Evolutionary conservation across 805 yeast species (phyloP), one percentile per base, ranked within the genome.

Genomic region (Yarrowia sp.): DNA sequence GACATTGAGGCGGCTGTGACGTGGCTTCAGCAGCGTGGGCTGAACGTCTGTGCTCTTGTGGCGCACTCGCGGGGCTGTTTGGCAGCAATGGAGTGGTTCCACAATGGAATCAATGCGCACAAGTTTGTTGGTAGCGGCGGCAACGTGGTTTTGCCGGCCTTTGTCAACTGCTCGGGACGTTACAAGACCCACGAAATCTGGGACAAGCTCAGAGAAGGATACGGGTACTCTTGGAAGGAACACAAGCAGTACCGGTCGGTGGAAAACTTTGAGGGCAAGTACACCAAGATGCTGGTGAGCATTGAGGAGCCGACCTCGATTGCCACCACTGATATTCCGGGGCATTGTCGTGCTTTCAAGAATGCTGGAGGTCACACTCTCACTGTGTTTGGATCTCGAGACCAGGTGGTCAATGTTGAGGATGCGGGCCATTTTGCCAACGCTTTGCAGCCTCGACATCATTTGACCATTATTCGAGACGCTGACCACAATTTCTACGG

Each of bases 401-500:
- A 93, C 71, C 73, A 75, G 11, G 80, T 88, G 11, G 84, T 92
- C 8, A 91, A 93, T 1, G 68, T 82, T 0, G 78, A 79, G 16
- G 97, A 90, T 69, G 80, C 86, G 8, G 80, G 86, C 0, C 69
- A 69, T 38, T 90, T 78, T 76, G 84, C 88, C 8, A 84, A 87
- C 69, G 68, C 77, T 10, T 81, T 92, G 56, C 81, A 79, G 2
- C 67, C 67, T 28, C 83, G 92, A 21, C 87, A 88, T 69, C 77
- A 80, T 3, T 76, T 91, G 63, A 78, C 79, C 38, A 73, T 90
- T 8, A 77, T 92, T 11, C 82, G 83, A 0, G 79, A 78, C 49
- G 97, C 96, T 0, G 92, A 90, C 72, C 98, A 92, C 74, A 90
- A 89, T 70, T 92, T 82, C 71, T 88, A 82, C 71, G 93, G 95